These are phyloP conservation scores for Wallacemonas sp. DNA, from an alignment of 208 protist genomes.

Conservation along the genomic window DNA sequence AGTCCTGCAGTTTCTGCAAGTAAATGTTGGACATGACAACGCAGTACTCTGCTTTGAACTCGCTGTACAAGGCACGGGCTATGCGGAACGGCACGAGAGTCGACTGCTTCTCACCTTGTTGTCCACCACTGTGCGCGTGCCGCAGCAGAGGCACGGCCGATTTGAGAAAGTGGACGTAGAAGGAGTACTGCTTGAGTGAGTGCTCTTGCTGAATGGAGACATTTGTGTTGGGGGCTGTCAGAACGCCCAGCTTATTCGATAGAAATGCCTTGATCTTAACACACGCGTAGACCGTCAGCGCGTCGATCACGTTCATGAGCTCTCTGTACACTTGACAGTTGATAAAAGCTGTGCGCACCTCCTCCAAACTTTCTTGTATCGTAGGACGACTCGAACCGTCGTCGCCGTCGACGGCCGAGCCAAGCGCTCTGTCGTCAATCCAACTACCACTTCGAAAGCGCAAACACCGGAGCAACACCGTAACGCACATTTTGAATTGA, in stretches of 20 bases:
- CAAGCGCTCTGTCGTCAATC: slow-evolving; percentile 8
- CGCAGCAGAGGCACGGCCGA: slow-evolving; percentile 49
- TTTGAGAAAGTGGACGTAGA: slow-evolving; percentile 79
- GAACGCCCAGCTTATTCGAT: slow-evolving; percentile 57
- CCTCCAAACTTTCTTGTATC: slow-evolving; percentile 9
- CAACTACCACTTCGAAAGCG: slow-evolving; percentile 52
- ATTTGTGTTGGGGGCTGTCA: slow-evolving; percentile 77
- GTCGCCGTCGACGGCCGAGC: not conserved
- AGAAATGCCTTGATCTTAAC: slow-evolving; percentile 74
- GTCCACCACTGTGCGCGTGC: slow-evolving; percentile 29
- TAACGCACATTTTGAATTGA: slow-evolving; percentile 60
- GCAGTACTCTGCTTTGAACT: slow-evolving; percentile 75
- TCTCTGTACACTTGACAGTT: slow-evolving; percentile 63
- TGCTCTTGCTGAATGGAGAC: slow-evolving; percentile 86
- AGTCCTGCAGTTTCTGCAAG: slow-evolving; percentile 67
- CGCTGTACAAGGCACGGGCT: slow-evolving; percentile 62
- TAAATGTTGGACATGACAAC: slow-evolving; percentile 76
- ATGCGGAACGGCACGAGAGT: slow-evolving; percentile 63
- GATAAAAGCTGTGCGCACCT: slow-evolving; percentile 41
- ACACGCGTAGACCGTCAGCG: slow-evolving; percentile 74
- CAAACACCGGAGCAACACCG: slow-evolving; percentile 57
- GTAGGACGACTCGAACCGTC: not conserved
- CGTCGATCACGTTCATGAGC: slow-evolving; percentile 56
- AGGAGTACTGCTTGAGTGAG: slow-evolving; percentile 53
- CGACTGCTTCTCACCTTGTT: slow-evolving; percentile 25